A percentile compares a stretch with the other conserved stretches of the same genome.
phyloP scores from a whole-genome alignment of 2,329 filamentous ascomycete species.

The Bertia moriformis region DNA sequence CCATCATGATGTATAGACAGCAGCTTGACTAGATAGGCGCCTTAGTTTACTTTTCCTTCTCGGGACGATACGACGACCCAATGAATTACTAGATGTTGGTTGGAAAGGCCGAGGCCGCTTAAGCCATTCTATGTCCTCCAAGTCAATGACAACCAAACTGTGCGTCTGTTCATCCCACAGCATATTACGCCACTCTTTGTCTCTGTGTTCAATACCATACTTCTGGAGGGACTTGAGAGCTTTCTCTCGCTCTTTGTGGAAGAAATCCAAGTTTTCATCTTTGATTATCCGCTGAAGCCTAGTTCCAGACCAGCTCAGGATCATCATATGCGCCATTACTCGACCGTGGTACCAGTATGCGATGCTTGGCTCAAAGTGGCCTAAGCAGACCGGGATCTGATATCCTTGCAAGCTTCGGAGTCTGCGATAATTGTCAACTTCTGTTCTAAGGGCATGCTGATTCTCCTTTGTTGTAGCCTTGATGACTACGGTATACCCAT shows the following conservation, averaged over 20 bases:
- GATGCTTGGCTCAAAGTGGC: conserved; percentile 1
- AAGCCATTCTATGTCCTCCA: conserved; percentile 9
- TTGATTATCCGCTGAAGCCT: conserved; percentile 6
- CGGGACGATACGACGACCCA: not conserved
- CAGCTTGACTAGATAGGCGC: not conserved
- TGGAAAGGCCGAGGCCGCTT: conserved; percentile 7
- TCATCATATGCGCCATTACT: conserved; percentile 7
- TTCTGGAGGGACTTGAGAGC: conserved; percentile 7
- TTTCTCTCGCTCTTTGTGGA: conserved; percentile 2
- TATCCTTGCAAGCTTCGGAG: not conserved
- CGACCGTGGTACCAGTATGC: conserved; percentile 12
- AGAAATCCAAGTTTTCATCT: conserved; percentile 5
- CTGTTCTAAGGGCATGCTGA: not conserved
- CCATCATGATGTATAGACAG: not conserved
- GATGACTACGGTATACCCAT: not conserved
- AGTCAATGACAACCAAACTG: conserved; percentile 9
- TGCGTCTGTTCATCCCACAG: conserved; percentile 7
- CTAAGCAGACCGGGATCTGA: not conserved
- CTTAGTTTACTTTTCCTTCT: not conserved
- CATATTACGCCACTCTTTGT: conserved; percentile 11
- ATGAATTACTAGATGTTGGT: conserved; percentile 5
- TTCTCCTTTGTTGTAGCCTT: not conserved
- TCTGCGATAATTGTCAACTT: not conserved
- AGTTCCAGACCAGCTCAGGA: conserved; percentile 6
- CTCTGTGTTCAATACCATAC: conserved; percentile 7